Base-by-base conservation (phyloP, 2,329 filamentous ascomycete species). In the Tolypocladium album region DNA sequence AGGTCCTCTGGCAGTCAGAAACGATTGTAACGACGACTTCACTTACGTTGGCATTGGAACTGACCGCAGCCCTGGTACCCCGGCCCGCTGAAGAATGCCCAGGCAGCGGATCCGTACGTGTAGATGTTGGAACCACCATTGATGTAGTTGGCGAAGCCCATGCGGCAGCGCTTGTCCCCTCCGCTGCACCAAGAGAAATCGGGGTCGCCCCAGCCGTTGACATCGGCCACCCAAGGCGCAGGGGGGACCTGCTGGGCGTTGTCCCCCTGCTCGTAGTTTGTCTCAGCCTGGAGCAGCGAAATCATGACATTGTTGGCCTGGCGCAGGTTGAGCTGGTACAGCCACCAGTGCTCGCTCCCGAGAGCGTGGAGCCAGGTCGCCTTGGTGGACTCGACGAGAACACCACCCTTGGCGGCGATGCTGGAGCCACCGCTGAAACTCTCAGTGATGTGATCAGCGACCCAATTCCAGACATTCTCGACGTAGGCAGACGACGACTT, bases 261-360 rank as follows among this genome's bases (percentile, higher is more conserved):
- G 62, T 74, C 58, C 52, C 67, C 68, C 47, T 70, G 68, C 12
- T 70, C 64, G 57, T 71, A 70, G 64, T 82, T 81, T 12, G 81
- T 82, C 69, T 85, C 82, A 55, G 75, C 76, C 69, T 84, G 80
- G 60, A 81, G 74, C 68, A 83, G 65, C 17, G 75, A 76, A 17
- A 80, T 72, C 59, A 81, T 74, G 11, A 84, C 76, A 61, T 82
- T 81, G 59, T 72, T 67, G 1, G 81, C 80, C 42, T 72, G 70
- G 56, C 75, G 72, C 58, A 84, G 69, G 62, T 83, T 80, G 64
- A 84, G 78, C 69, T 85, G 81, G 71, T 85, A 86, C 56, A 85
- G 69, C 68, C 79, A 78, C 70, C 78, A 79, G 68, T 86, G 83
- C 71, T 86, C 83, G 55, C 75, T 79, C 3, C 82, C 79, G 55